Conservation (phyloP, 2,329 filamentous ascomycete species). For the Nannizzia gypsea region DNA sequence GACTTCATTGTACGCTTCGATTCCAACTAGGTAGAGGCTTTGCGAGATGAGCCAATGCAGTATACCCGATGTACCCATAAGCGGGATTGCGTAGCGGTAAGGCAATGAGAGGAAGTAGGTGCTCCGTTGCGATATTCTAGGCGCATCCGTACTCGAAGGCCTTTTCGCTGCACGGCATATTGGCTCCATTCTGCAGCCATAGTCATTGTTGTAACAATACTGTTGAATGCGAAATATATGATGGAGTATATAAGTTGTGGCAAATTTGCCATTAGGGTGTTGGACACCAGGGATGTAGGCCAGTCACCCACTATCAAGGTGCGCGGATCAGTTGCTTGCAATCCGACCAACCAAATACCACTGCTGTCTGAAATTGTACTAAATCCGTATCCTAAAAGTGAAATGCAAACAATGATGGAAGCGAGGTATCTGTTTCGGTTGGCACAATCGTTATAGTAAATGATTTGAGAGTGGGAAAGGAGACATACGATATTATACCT, state of each 20-base stretch:
- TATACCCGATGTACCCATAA: conserved; percentile 25
- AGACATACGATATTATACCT: not conserved
- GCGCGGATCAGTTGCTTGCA: not conserved
- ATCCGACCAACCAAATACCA: not conserved
- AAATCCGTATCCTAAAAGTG: not conserved
- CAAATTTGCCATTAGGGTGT: conserved; percentile 23
- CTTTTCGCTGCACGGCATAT: conserved; percentile 29
- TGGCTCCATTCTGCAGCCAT: conserved; percentile 39
- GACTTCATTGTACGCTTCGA: conserved; percentile 25
- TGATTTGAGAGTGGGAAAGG: too few relatives aligned
- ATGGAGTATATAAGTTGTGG: conserved; percentile 27
- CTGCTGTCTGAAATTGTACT: not conserved
- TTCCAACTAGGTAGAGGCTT: conserved; percentile 27
- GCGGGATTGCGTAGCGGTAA: conserved; percentile 33
- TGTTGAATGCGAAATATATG: conserved; percentile 28
- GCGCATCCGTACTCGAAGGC: conserved; percentile 29
- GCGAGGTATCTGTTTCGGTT: not conserved
- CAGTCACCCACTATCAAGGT: not conserved
- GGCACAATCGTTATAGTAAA: too few relatives aligned
- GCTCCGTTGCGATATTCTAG: conserved; percentile 30
- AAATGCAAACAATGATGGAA: not conserved
- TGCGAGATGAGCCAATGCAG: conserved; percentile 43
- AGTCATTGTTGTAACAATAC: conserved; percentile 36
- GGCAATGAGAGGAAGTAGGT: conserved; percentile 39
- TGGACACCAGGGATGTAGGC: not conserved